These are phyloP conservation scores for Yamadazyma aaseri DNA, from an alignment of 1,139 yeast genomes.

Conservation along the genomic window DNA sequence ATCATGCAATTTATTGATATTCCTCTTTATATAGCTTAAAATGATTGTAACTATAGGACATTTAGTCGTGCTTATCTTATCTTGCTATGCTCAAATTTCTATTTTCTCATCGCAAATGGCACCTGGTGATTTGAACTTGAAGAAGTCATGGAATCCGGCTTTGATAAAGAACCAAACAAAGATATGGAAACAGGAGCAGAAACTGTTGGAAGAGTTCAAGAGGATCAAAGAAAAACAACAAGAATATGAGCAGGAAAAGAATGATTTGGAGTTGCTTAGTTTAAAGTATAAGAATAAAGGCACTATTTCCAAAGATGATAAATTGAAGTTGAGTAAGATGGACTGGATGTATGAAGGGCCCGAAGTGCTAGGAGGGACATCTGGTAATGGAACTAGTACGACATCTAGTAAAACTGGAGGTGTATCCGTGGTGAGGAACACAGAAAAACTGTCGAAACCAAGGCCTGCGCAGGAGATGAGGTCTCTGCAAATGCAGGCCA, in stretches of 20 bases:
- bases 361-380: constrained; percentile 1
- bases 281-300: constrained; percentile 23
- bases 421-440: too few species aligned
- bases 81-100: not conserved
- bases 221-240: constrained; percentile 62
- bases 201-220: constrained; percentile 67
- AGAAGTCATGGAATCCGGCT: constrained; percentile 97
- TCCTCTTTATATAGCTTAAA: too few species aligned
- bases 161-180: constrained; percentile 79
- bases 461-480: too few species aligned
- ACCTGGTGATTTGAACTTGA: constrained; percentile 83
- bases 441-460: not conserved
- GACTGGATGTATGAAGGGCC: constrained; percentile 85
- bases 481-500: too few species aligned
- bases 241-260: constrained; percentile 66
- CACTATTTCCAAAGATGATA: constrained; percentile 36
- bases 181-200: constrained; percentile 84
- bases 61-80: not conserved
- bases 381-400: too few species aligned
- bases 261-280: constrained; percentile 55
- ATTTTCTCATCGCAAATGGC: constrained; percentile 16
- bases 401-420: too few species aligned
- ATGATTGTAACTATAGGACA: too few species aligned
- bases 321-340: constrained; percentile 49
- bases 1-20: too few species aligned